A percentile compares a stretch with the other conserved stretches of the same genome.
These are phyloP conservation scores for Cryphonectria naterciae DNA, from an alignment of 2,329 filamentous ascomycete genomes.

Conservation along the genomic window DNA sequence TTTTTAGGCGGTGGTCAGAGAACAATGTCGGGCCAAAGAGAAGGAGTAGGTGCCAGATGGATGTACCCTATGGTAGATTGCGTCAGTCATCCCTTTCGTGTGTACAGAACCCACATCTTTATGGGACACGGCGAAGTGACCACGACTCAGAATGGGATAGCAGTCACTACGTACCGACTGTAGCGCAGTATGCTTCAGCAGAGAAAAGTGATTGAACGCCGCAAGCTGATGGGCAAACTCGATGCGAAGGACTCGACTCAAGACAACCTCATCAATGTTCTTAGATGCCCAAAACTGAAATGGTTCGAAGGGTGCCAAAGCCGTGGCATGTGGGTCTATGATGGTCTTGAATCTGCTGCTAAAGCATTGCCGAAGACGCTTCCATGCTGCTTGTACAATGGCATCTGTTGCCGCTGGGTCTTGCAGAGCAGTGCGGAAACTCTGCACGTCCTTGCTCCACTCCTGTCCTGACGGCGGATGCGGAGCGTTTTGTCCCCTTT, in stretches of 20 bases:
- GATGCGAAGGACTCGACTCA: constrained; percentile 18
- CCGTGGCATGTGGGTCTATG: background rate
- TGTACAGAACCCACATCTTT: too few species aligned
- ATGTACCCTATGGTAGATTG: background rate
- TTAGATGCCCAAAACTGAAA: constrained; percentile 23
- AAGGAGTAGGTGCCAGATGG: constrained; percentile 18
- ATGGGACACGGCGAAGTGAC: background rate
- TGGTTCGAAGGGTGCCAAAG: constrained; percentile 7
- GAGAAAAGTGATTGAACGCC: constrained; percentile 13
- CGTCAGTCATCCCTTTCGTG: background rate
- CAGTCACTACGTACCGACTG: constrained; percentile 1
- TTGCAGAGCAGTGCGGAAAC: background rate
- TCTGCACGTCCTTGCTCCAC: background rate
- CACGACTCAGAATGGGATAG: background rate
- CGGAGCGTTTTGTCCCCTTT: background rate
- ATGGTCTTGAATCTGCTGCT: constrained; percentile 19
- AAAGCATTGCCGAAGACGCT: constrained; percentile 10
- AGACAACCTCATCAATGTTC: background rate
- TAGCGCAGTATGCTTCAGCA: constrained; percentile 13
- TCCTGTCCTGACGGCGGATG: background rate
- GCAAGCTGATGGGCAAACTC: constrained; percentile 19
- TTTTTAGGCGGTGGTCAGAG: constrained; percentile 13
- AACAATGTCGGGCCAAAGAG: constrained; percentile 22
- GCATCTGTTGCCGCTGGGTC: background rate
- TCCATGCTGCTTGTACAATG: background rate